Conservation (phyloP, 495 filamentous ascomycete genomes). For the Rhypophila decipiens region DNA sequence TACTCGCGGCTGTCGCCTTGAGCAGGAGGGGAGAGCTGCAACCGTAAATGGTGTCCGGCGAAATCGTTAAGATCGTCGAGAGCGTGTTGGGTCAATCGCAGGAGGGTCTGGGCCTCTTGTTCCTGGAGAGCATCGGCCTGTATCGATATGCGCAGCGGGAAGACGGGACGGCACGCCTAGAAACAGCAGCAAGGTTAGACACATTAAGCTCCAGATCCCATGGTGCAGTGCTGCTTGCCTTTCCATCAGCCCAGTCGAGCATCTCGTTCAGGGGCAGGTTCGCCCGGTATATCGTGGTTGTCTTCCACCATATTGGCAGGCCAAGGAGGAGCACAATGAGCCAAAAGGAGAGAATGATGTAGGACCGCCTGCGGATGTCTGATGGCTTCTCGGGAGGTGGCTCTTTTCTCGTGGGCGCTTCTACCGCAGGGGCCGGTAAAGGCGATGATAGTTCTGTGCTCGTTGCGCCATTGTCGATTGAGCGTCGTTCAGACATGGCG, state of each 20-base stretch:
- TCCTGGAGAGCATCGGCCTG: slow-evolving; percentile 61
- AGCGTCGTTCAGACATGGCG: slow-evolving; percentile 25
- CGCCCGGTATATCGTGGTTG: slow-evolving; percentile 90
- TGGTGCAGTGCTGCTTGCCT: slow-evolving; percentile 54
- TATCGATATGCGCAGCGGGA: slow-evolving; percentile 76
- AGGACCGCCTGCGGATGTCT: slow-evolving; percentile 58
- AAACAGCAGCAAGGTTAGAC: not conserved
- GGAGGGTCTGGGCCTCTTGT: slow-evolving; percentile 66
- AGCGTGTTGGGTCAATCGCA: slow-evolving; percentile 81
- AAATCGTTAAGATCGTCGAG: slow-evolving; percentile 90
- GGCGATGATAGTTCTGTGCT: slow-evolving; percentile 3
- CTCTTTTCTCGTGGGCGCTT: slow-evolving; percentile 25
- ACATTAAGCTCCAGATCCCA: not conserved
- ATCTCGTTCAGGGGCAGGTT: slow-evolving; percentile 78
- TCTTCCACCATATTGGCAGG: slow-evolving; percentile 92
- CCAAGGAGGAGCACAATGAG: slow-evolving; percentile 75
- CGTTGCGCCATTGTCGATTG: slow-evolving; percentile 13
- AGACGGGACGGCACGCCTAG: slow-evolving; percentile 80
- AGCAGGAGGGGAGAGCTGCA: slow-evolving; percentile 53
- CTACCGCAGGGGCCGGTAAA: not conserved
- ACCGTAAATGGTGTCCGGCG: slow-evolving; percentile 77
- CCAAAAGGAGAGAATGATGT: slow-evolving; percentile 88
- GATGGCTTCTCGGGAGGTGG: slow-evolving; percentile 73
- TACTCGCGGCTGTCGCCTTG: slow-evolving; percentile 11
- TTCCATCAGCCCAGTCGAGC: slow-evolving; percentile 89